Percentiles rank a stretch among this genome's conserved stretches.
phyloP scores from a whole-genome alignment of 2,329 filamentous ascomycete genomes.

The Knufia petricola region DNA sequence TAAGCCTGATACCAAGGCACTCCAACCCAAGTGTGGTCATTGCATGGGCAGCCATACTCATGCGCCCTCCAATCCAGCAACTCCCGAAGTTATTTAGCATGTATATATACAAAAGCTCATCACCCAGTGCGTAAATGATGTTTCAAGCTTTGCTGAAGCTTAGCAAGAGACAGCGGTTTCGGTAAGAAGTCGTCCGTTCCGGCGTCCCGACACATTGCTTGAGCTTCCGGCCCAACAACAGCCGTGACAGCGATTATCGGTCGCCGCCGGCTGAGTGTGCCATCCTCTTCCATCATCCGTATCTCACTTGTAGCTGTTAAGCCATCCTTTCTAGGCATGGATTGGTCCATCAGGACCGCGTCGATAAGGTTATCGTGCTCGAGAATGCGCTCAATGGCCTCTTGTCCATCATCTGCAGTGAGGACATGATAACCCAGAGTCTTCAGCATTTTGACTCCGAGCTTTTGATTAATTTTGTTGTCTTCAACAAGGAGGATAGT shows the following conservation, averaged over 20 bases:
- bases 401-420: slow-evolving; percentile 25
- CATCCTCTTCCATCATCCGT: slow-evolving; percentile 22
- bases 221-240: slow-evolving; percentile 23
- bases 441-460: slow-evolving; percentile 23
- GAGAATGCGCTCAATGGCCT: slow-evolving; percentile 23
- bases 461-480: slow-evolving; percentile 27
- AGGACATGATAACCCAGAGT: slow-evolving; percentile 20
- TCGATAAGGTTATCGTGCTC: slow-evolving; percentile 22
- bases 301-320: slow-evolving; percentile 26
- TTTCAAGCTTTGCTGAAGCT: too few species aligned
- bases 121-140: too few species aligned
- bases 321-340: slow-evolving; percentile 27
- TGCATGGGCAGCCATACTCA: too few species aligned
- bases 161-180: too few species aligned
- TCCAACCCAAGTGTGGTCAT: too few species aligned
- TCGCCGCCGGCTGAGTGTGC: slow-evolving; percentile 13
- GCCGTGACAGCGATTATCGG: slow-evolving; percentile 27
- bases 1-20: too few species aligned
- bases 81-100: too few species aligned
- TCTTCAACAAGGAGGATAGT: slow-evolving; percentile 24
- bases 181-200: slow-evolving; percentile 27
- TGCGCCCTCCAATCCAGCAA: too few species aligned
- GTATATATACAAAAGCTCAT: too few species aligned
- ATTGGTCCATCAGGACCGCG: slow-evolving; percentile 28
- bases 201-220: slow-evolving; percentile 23